Base-by-base conservation (phyloP, 345 rosid genomes). In the Acer saccharum region DNA sequence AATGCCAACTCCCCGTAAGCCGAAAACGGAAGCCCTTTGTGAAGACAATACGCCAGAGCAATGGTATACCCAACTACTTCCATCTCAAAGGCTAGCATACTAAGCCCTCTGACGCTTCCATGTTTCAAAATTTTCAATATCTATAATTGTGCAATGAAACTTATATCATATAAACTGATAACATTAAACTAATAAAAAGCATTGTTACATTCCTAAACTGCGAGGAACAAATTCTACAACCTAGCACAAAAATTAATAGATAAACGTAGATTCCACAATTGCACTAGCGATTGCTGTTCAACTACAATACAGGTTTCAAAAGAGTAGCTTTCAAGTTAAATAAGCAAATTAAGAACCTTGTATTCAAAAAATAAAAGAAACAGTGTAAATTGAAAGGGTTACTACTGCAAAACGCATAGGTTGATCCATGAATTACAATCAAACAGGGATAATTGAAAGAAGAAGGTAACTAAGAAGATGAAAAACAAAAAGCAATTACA, bases 21-120 rank as follows among this genome's bases (percentile, higher is more conserved):
- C 0, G 99, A 96, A 82, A 96, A 96, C 55, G 99, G 97, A 55
- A 96, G 97, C 21, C 93, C 97, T 81, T 90, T 96, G 77, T 94
- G 92, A 73, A 96, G 87, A 77, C 97, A 96, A 84, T 96, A 96
- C 3, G 97, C 94, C 18, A 96, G 83, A 70, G 97, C 94, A 64
- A 96, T 94, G 14, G 99, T 96, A 61, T 91, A 92, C 18, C 97
- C 99, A 68, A 92, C 88, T 9, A 91, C 92, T 79, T 96, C 99
- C 7, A 96, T 93, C 94, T 96, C 99, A 85, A 96, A 92, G 12
- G 89, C 86, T 5, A 88, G 82, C 76, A 94, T 77, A 77, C 98
- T 93, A 61, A 92, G 92, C 74, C 99, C 99, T 82, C 89, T 83
- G 6, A 87, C 94, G 82, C 98, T 96, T 73, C 75, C 87, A 81